These are phyloP conservation scores for Scedosporium apiospermum DNA, from an alignment of 2,329 filamentous ascomycete species.

Conservation along the genomic window DNA sequence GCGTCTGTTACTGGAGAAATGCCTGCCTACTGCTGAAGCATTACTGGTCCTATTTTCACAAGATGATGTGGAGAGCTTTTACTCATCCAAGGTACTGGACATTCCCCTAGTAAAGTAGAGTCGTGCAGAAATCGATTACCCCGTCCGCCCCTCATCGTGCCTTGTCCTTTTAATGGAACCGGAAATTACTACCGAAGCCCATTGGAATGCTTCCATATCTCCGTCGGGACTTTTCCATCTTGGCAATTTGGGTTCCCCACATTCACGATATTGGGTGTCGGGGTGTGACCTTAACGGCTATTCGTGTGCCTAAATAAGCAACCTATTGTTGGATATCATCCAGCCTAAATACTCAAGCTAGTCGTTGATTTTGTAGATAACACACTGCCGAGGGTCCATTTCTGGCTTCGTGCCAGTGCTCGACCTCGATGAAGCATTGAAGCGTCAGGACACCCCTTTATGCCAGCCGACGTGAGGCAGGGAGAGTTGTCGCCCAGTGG, in stretches of 20 bases:
- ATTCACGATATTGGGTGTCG: not conserved
- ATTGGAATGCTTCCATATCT: not conserved
- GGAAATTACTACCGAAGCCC: not conserved
- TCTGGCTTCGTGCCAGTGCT: too few species aligned
- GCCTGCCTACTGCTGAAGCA: not conserved
- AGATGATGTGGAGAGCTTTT: not conserved
- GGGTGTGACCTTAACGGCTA: not conserved
- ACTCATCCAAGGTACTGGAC: not conserved
- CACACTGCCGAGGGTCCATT: too few species aligned
- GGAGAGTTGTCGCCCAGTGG: too few species aligned
- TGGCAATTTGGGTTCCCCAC: slow-evolving; percentile 3
- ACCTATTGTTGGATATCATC: not conserved
- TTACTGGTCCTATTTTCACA: not conserved
- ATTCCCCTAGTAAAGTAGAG: not conserved
- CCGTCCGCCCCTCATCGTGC: not conserved
- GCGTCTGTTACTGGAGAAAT: not conserved
- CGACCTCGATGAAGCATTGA: too few species aligned
- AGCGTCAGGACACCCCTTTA: too few species aligned
- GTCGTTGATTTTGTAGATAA: slow-evolving; percentile 1
- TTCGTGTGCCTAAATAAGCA: not conserved
- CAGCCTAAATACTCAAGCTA: not conserved
- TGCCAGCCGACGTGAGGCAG: too few species aligned
- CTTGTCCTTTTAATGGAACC: not conserved
- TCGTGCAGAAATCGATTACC: not conserved
- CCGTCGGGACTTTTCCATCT: not conserved